Evolutionary conservation across 306 rosid species (phyloP).

Genomic region (Potentilla sterilis): DNA sequence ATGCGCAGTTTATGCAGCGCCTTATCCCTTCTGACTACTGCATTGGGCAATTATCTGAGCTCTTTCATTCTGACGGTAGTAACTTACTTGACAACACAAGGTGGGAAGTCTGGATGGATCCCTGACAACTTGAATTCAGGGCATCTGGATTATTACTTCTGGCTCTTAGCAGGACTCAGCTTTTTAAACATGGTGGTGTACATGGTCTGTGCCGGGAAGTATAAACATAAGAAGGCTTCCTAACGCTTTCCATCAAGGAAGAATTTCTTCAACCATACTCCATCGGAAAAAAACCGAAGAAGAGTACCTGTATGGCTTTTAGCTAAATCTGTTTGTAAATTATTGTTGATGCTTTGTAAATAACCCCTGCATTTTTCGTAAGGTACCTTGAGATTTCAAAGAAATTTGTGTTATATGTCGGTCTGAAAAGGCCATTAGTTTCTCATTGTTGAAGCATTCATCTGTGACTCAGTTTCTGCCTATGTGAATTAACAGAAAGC

Average conservation of each 20-base stretch:
- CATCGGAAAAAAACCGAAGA: background rate
- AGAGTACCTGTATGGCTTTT: background rate
- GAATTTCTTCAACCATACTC: background rate
- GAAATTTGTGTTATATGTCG: background rate
- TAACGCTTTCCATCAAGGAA: slow-evolving; percentile 16
- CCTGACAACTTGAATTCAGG: slow-evolving; percentile 77
- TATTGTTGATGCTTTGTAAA: slow-evolving; percentile 1
- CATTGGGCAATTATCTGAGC: slow-evolving; percentile 85
- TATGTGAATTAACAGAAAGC: background rate
- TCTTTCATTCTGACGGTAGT: slow-evolving; percentile 73
- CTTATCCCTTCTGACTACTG: slow-evolving; percentile 68
- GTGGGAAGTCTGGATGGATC: slow-evolving; percentile 78
- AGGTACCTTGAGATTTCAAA: background rate
- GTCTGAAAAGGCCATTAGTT: background rate
- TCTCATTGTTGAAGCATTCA: background rate
- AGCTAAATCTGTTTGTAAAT: slow-evolving; percentile 6
- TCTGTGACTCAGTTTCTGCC: background rate
- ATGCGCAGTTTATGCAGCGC: slow-evolving; percentile 98
- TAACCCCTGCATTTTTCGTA: background rate
- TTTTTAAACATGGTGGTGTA: slow-evolving; percentile 63
- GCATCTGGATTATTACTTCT: slow-evolving; percentile 82
- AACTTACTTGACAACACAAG: slow-evolving; percentile 67
- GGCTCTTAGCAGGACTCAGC: slow-evolving; percentile 90
- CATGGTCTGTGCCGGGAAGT: slow-evolving; percentile 52
- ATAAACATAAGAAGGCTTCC: slow-evolving; percentile 73